Evolutionary conservation across 2,329 filamentous ascomycete species (phyloP).

Genomic region (Ophiostoma sp.): DNA sequence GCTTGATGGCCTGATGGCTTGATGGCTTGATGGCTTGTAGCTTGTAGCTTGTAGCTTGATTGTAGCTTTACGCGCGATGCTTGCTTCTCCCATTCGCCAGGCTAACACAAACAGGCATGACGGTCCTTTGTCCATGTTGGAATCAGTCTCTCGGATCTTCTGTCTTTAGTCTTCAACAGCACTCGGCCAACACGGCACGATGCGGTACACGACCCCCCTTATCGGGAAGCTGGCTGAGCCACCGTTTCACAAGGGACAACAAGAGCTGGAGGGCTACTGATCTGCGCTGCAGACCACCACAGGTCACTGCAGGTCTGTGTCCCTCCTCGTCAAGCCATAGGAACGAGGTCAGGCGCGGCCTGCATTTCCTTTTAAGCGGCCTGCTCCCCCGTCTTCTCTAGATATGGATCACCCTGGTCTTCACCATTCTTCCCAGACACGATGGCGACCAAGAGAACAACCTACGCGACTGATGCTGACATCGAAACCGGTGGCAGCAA

Average conservation of each 20-base stretch:
- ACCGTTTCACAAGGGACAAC: not conserved
- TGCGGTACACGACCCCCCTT: not conserved
- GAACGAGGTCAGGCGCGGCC: too few relatives aligned
- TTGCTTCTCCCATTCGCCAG: too few relatives aligned
- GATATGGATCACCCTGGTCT: not conserved
- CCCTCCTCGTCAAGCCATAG: too few relatives aligned
- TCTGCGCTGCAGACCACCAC: not conserved
- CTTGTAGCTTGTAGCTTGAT: too few relatives aligned
- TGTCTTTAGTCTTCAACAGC: not conserved
- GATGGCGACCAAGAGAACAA: slow-evolving; percentile 20
- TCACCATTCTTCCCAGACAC: not conserved
- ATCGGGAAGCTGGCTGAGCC: not conserved
- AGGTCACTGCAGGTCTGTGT: too few relatives aligned
- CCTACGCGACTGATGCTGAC: slow-evolving; percentile 17
- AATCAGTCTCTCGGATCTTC: not conserved
- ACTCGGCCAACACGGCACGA: not conserved
- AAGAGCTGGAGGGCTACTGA: not conserved
- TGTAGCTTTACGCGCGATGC: too few relatives aligned
- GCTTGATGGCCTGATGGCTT: too few relatives aligned
- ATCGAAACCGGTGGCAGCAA: slow-evolving; percentile 17
- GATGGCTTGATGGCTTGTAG: too few relatives aligned
- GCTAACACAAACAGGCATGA: too few relatives aligned
- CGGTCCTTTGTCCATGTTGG: not conserved
- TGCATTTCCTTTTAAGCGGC: too few relatives aligned
- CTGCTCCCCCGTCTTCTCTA: not conserved